These are phyloP conservation scores for Aureobasidium sp. DNA, from an alignment of 2,329 filamentous ascomycete species.

Conservation along the genomic window DNA sequence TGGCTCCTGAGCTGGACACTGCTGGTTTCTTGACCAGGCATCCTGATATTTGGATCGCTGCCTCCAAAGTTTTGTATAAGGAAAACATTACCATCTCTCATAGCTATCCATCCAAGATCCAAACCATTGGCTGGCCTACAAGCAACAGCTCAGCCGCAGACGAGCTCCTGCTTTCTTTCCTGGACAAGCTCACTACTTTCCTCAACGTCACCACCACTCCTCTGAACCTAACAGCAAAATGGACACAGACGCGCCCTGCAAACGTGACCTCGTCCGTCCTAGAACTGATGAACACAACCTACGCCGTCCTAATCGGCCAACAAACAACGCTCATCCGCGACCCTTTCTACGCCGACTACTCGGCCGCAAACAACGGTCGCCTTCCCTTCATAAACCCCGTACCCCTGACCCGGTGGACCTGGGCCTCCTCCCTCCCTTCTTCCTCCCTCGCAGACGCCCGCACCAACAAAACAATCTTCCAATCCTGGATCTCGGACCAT, in stretches of 20 bases:
- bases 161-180: conserved; percentile 37
- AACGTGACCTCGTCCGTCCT: conserved; percentile 28
- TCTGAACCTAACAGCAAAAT: conserved; percentile 33
- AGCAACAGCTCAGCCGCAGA: conserved; percentile 32
- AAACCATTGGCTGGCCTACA: conserved; percentile 38
- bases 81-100: conserved; percentile 38
- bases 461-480: conserved; percentile 45
- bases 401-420: conserved; percentile 43
- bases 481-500: conserved; percentile 42
- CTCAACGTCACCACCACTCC: conserved; percentile 33
- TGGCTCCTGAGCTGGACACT: conserved; percentile 43
- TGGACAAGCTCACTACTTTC: conserved; percentile 38
- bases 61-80: conserved; percentile 40
- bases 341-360: conserved; percentile 46
- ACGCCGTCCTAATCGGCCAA: conserved; percentile 42
- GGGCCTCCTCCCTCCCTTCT: conserved; percentile 36
- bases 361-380: conserved; percentile 38
- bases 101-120: conserved; percentile 37
- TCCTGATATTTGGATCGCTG: conserved; percentile 37
- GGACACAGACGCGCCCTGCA: conserved; percentile 30
- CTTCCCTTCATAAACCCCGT: conserved; percentile 45
- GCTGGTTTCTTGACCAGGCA: conserved; percentile 42
- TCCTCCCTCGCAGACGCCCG: conserved; percentile 38
- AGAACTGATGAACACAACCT: conserved; percentile 38
- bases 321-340: conserved; percentile 41